A percentile compares a stretch with the other conserved stretches of the same genome.
phyloP scores from a whole-genome alignment of 257 asterid species.

The Penstemon davidsonii region DNA sequence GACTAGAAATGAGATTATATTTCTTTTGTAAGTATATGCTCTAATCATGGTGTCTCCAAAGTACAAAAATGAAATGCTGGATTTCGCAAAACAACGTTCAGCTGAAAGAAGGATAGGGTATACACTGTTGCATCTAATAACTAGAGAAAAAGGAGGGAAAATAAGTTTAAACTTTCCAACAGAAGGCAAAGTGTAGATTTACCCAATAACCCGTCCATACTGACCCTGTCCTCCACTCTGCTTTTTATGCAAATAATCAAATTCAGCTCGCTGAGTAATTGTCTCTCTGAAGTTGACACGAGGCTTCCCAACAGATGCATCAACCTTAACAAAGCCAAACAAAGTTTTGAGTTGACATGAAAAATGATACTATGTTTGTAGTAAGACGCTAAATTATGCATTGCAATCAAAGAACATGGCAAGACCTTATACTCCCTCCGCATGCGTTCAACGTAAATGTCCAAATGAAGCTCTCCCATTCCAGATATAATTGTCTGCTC shows the following conservation, averaged over 20 bases:
- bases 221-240: slow-evolving; percentile 99
- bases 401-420: slow-evolving; percentile 6
- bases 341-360: slow-evolving; percentile 23
- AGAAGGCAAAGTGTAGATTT: slow-evolving; percentile 25
- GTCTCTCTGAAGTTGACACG: slow-evolving; percentile 99
- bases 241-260: slow-evolving; percentile 95
- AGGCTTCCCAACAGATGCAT: slow-evolving; percentile 93
- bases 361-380: not conserved
- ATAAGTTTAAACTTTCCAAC: slow-evolving; percentile 1
- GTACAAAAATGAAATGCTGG: not conserved
- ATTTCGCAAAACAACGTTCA: not conserved
- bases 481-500: slow-evolving; percentile 96
- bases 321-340: slow-evolving; percentile 61
- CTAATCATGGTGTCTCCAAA: not conserved
- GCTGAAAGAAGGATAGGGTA: not conserved
- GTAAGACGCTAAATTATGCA: slow-evolving; percentile 16
- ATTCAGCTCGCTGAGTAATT: slow-evolving; percentile 85
- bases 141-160: not conserved
- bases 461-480: slow-evolving; percentile 99
- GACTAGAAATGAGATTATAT: not conserved
- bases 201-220: slow-evolving; percentile 97
- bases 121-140: slow-evolving; percentile 7
- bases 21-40: not conserved
- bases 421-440: slow-evolving; percentile 93
- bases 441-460: slow-evolving; percentile 96